phyloP scores from a whole-genome alignment of 257 asterid species.

The Haberlea rhodopensis region DNA sequence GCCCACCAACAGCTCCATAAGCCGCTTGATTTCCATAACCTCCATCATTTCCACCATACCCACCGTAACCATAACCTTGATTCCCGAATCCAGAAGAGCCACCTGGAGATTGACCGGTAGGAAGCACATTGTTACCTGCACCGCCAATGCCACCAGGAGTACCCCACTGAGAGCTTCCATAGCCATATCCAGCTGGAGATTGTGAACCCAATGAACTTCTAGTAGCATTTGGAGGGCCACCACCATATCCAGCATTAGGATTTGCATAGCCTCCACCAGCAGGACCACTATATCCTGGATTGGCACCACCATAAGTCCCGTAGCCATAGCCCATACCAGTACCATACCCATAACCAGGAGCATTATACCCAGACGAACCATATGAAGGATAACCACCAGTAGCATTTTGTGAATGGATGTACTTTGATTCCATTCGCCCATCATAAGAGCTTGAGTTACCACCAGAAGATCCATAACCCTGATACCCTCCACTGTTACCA shows the following conservation, averaged over 20 bases:
- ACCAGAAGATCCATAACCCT: constrained; percentile 58
- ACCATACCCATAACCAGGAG: constrained; percentile 76
- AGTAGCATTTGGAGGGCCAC: constrained; percentile 53
- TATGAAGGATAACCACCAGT: constrained; percentile 71
- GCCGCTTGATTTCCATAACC: constrained; percentile 59
- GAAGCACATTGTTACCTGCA: constrained; percentile 45
- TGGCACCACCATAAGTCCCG: constrained; percentile 61
- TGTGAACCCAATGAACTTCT: constrained; percentile 71
- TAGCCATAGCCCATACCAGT: constrained; percentile 83
- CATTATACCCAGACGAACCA: constrained; percentile 65
- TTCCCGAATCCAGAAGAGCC: constrained; percentile 70
- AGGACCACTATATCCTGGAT: constrained; percentile 60
- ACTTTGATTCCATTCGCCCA: constrained; percentile 65
- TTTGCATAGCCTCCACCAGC: constrained; percentile 65
- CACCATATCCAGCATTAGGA: constrained; percentile 66
- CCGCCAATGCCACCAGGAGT: constrained; percentile 40
- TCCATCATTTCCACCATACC: constrained; percentile 66
- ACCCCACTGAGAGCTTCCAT: constrained; percentile 75
- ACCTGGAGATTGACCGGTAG: constrained; percentile 68
- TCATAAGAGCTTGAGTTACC: constrained; percentile 63
- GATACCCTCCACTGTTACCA: constrained; percentile 58
- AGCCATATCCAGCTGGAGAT: constrained; percentile 80
- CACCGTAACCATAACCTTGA: constrained; percentile 85
- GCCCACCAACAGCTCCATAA: constrained; percentile 72
- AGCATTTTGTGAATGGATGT: constrained; percentile 64